Conservation (phyloP, 768 basidiomycete species). For the Neoboletus subvelutipes region DNA sequence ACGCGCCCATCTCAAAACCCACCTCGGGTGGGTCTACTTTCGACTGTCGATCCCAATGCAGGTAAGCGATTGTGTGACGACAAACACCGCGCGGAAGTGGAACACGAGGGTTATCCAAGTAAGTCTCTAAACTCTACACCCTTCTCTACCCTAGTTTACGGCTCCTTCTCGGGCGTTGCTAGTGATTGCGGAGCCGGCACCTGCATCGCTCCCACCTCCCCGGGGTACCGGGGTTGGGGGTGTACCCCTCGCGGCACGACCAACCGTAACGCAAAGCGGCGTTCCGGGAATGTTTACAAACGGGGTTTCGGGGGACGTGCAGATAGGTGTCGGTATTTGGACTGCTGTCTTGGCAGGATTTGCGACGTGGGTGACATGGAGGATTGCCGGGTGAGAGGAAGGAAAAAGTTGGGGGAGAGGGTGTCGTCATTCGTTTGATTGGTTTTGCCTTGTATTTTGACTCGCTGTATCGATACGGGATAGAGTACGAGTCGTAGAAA, state of each 20-base stretch:
- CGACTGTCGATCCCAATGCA: constrained; percentile 64
- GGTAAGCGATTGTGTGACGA: constrained; percentile 37
- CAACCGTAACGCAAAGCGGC: constrained; percentile 13
- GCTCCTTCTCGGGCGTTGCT: background rate
- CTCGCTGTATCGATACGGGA: constrained; percentile 5
- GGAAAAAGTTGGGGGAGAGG: background rate
- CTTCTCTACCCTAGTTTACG: background rate
- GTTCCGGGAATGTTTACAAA: constrained; percentile 10
- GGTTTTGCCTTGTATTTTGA: background rate
- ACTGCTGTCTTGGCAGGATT: constrained; percentile 8
- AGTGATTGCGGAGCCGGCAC: constrained; percentile 45
- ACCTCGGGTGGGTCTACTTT: constrained; percentile 68
- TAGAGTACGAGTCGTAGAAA: background rate
- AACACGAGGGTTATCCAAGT: constrained; percentile 31
- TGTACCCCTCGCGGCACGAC: constrained; percentile 28
- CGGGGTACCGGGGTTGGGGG: constrained; percentile 28
- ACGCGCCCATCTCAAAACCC: constrained; percentile 65
- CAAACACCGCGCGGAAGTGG: constrained; percentile 35
- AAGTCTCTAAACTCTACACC: background rate
- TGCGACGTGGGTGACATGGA: constrained; percentile 22
- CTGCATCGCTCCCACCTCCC: constrained; percentile 30
- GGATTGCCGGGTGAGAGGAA: constrained; percentile 10
- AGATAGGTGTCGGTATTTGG: constrained; percentile 21
- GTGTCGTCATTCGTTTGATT: background rate
- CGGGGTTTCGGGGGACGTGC: constrained; percentile 14